Base-by-base conservation (phyloP, 164 flowering plant species). In the Sedum album region DNA sequence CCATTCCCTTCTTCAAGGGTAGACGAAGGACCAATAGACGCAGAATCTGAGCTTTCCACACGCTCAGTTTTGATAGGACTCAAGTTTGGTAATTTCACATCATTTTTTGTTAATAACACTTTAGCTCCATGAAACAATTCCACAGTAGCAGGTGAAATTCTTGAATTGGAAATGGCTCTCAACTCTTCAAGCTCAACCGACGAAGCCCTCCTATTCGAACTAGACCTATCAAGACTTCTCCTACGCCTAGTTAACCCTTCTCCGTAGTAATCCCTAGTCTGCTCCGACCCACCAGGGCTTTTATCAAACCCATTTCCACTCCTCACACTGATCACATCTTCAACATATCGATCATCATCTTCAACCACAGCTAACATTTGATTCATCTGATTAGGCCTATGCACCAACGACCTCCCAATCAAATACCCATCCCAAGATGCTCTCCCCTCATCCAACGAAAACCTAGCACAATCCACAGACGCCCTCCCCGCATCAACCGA, bases 351-450 rank as follows among this genome's bases (percentile, higher is more conserved):
- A 42, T 20, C 49, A 57, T 66, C 83, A 39, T 82, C 80, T 69
- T 84, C 90, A 15, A 74, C 72, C 23, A 79, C 82, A 4, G 84
- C 74, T 20, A 78, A 72, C 80, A 82, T 69, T 1, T 84, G 85
- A 1, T 81, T 41, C 80, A 82, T 69, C 2, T 84, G 85, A 1
- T 81, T 41, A 9, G 73, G 53, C 74, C 80, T 67, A 13, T 65
- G 55, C 2, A 78, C 74, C 39, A 30, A 68, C 0, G 66, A 42
- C 72, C 80, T 83, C 0, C 89, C 93, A 23, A 78, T 76, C 79
- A 88, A 66, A 69, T 80, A 82, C 14, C 97, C 99, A 76, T 95
- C 99, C 96, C 97, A 95, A 14, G 97, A 90, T 51, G 97, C 99
- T 55, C 99, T 73, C 0, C 97, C 96, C 76, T 89, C 96, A 64